Evolutionary conservation across 2,329 filamentous ascomycete species (phyloP).

Genomic region (Colletotrichum graminicola): DNA sequence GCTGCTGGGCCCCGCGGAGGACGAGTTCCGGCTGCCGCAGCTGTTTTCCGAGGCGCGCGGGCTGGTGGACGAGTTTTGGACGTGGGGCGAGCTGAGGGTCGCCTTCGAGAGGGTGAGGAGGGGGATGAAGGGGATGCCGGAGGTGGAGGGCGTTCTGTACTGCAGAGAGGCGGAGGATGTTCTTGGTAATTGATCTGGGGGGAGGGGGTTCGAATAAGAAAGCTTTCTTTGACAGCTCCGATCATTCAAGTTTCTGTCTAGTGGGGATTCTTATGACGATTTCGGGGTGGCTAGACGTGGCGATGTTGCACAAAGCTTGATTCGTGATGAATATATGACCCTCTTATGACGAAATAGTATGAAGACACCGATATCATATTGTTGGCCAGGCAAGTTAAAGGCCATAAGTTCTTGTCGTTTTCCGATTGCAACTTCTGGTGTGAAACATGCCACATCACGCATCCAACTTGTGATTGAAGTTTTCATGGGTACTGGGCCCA

Average conservation of each 20-base stretch:
- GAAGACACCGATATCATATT: neutral
- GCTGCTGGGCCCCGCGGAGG: slow-evolving; percentile 16
- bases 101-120: slow-evolving; percentile 28
- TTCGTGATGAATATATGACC: neutral
- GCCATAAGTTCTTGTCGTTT: too few relatives aligned
- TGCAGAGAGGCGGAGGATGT: slow-evolving; percentile 22
- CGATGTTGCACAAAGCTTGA: neutral
- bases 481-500: neutral
- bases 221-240: neutral
- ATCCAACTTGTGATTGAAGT: too few relatives aligned
- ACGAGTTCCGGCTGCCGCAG: slow-evolving; percentile 30
- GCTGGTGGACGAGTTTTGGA: slow-evolving; percentile 38
- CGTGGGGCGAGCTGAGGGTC: slow-evolving; percentile 31
- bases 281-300: too few relatives aligned
- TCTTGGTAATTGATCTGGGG: neutral
- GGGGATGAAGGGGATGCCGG: neutral
- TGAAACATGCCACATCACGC: neutral
- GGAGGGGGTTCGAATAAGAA: too few relatives aligned
- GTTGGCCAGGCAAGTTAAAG: neutral
- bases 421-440: neutral
- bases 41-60: slow-evolving; percentile 25
- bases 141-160: slow-evolving; percentile 33
- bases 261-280: too few relatives aligned
- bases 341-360: neutral
- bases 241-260: too few relatives aligned